Evolutionary conservation across 257 asterid species (phyloP).

Genomic region (Solanum chilense): DNA sequence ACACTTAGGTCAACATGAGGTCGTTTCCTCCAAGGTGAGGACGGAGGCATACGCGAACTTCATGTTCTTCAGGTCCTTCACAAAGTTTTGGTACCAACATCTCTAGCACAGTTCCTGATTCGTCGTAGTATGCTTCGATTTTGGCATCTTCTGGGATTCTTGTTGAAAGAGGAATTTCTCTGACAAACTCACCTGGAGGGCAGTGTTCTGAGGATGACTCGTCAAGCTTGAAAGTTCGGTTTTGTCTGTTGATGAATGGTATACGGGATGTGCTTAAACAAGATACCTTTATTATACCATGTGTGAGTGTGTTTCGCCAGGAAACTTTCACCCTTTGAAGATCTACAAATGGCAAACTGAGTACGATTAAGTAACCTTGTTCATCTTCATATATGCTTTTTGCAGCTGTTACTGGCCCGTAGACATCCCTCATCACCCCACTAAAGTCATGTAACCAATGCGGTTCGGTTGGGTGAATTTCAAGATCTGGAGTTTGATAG

Average conservation of each 20-base stretch:
- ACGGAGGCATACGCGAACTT: conserved; percentile 83
- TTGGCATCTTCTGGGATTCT: conserved; percentile 90
- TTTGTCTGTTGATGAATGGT: conserved; percentile 64
- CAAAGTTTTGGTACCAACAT: conserved; percentile 78
- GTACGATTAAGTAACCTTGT: conserved; percentile 48
- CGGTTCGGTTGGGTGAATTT: conserved; percentile 42
- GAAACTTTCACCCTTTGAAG: conserved; percentile 82
- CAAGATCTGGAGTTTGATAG: conserved; percentile 45
- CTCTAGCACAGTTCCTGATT: conserved; percentile 72
- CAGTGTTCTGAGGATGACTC: conserved; percentile 75
- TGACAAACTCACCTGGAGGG: conserved; percentile 84
- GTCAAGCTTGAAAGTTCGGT: conserved; percentile 69
- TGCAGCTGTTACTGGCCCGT: conserved; percentile 85
- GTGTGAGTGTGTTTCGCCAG: conserved; percentile 72
- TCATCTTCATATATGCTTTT: conserved; percentile 78
- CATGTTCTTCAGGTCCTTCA: conserved; percentile 81
- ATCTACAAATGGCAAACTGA: conserved; percentile 85
- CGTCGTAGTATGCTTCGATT: conserved; percentile 78
- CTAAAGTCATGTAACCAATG: conserved; percentile 60
- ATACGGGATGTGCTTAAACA: conserved; percentile 65
- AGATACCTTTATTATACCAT: conserved; percentile 68
- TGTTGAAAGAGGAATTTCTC: conserved; percentile 76
- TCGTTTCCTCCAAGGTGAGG: conserved; percentile 60
- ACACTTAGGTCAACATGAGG: conserved; percentile 49
- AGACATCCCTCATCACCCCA: conserved; percentile 57